A percentile compares a stretch with the other conserved stretches of the same genome.
Conservation (phyloP, 805 yeast genomes). For the Lachancea mirantina region DNA sequence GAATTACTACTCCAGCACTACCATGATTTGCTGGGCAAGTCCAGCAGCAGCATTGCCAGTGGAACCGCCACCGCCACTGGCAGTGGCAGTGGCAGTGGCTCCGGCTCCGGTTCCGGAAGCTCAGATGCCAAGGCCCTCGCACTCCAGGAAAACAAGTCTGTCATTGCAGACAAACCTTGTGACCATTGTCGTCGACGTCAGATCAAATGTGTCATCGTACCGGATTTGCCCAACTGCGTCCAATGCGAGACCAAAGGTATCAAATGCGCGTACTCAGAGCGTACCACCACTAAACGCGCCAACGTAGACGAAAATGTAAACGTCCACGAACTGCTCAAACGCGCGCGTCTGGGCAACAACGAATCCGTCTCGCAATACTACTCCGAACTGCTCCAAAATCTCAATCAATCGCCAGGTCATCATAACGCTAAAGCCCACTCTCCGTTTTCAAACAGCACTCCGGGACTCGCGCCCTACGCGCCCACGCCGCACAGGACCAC, state of each 20-base stretch:
- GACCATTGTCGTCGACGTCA: slow-evolving; percentile 79
- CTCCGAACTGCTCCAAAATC: slow-evolving; percentile 21
- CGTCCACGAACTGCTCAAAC: slow-evolving; percentile 18
- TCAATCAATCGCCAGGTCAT: slow-evolving; percentile 9
- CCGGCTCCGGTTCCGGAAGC: neutral
- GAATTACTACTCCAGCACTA: slow-evolving; percentile 27
- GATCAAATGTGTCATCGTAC: slow-evolving; percentile 66
- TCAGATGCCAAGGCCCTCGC: slow-evolving; percentile 6
- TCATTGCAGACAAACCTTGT: slow-evolving; percentile 44
- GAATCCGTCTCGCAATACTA: slow-evolving; percentile 16
- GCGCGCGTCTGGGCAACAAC: slow-evolving; percentile 16
- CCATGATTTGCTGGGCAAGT: slow-evolving; percentile 19
- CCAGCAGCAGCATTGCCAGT: slow-evolving; percentile 7
- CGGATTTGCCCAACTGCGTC: slow-evolving; percentile 57
- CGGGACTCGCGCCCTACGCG: slow-evolving; percentile 1
- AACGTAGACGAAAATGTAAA: slow-evolving; percentile 20
- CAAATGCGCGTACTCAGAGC: slow-evolving; percentile 67
- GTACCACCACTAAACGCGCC: slow-evolving; percentile 31
- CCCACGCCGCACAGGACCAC: slow-evolving; percentile 19
- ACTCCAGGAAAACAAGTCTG: slow-evolving; percentile 9
- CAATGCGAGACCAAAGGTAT: slow-evolving; percentile 70
- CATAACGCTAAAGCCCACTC: slow-evolving; percentile 4
- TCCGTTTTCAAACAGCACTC: neutral
- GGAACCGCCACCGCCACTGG: neutral
- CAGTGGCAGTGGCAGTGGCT: neutral